These are phyloP conservation scores for Pseudozyma sp. DNA, from an alignment of 1,284 basidiomycete species.

Conservation along the genomic window DNA sequence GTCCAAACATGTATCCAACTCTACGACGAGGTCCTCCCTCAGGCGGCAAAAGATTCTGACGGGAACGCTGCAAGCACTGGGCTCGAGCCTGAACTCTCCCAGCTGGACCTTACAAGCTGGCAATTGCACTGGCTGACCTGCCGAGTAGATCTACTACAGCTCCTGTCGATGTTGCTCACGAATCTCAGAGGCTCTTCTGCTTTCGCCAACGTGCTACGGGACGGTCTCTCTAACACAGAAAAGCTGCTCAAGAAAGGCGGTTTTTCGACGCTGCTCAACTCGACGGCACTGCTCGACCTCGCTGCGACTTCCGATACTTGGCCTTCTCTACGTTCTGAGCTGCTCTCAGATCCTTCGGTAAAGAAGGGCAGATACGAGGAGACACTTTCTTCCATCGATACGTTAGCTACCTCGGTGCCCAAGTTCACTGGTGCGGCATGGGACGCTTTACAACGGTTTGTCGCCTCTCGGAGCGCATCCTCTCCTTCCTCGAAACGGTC, in stretches of 20 bases:
- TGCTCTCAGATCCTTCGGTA: conserved; percentile 8
- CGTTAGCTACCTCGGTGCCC: conserved; percentile 19
- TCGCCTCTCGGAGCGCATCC: conserved; percentile 1
- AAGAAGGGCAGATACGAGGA: conserved; percentile 15
- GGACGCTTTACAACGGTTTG: conserved; percentile 28
- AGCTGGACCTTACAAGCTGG: conserved; percentile 19
- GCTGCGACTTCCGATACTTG: conserved; percentile 34
- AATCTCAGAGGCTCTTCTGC: conserved; percentile 16
- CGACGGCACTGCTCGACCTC: conserved; percentile 33
- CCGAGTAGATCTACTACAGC: conserved; percentile 35
- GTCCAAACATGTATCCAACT: conserved; percentile 17
- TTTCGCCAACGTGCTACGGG: conserved; percentile 9
- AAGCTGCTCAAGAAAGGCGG: conserved; percentile 23
- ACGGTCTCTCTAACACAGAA: conserved; percentile 13
- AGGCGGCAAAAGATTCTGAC: conserved; percentile 1
- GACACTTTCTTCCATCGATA: conserved; percentile 30
- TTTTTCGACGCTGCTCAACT: conserved; percentile 26
- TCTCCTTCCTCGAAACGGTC: not conserved
- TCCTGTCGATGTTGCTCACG: conserved; percentile 14
- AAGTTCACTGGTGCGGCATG: conserved; percentile 43
- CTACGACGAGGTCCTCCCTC: conserved; percentile 27
- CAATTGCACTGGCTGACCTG: conserved; percentile 40
- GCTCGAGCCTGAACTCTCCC: conserved; percentile 4
- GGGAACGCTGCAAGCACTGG: not conserved
- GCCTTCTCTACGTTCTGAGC: conserved; percentile 22